phyloP scores from a whole-genome alignment of 176 grass and related monocot species.

The Carex cristatella region DNA sequence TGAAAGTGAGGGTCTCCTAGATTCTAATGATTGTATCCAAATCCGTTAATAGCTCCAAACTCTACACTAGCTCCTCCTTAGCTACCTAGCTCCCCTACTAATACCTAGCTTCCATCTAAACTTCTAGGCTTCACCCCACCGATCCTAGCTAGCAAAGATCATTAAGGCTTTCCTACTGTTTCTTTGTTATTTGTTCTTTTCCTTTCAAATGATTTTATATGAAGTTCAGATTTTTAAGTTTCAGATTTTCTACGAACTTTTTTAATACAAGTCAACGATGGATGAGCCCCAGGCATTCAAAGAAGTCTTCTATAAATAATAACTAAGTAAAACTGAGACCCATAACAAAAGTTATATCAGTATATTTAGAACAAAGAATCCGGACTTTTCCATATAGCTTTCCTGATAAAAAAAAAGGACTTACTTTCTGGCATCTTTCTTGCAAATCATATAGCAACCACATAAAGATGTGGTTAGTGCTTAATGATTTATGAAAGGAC shows the following conservation, averaged over 20 bases:
- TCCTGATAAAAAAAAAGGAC: not conserved
- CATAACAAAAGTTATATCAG: not conserved
- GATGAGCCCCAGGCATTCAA: not conserved
- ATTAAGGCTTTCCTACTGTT: not conserved
- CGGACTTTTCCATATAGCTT: not conserved
- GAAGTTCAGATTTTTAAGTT: not conserved
- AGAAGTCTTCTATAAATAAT: not conserved
- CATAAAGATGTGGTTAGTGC: conserved; percentile 11
- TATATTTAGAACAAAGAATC: not conserved
- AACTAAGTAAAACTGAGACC: not conserved
- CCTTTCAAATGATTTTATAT: not conserved
- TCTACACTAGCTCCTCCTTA: not conserved
- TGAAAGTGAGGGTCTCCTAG: conserved; percentile 25
- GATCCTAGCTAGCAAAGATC: not conserved
- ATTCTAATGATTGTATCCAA: conserved; percentile 27
- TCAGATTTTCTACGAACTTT: not conserved
- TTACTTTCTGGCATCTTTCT: not conserved
- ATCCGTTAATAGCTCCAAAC: conserved; percentile 19
- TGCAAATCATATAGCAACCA: not conserved
- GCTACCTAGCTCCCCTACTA: not conserved
- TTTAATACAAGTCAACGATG: not conserved
- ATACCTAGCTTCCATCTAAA: not conserved
- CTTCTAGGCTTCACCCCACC: not conserved
- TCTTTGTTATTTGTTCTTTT: not conserved
- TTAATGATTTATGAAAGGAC: not conserved